Percentiles rank a stretch among this genome's conserved stretches.
Conservation (phyloP, 2,329 filamentous ascomycete species). For the Cladosporium sp. region DNA sequence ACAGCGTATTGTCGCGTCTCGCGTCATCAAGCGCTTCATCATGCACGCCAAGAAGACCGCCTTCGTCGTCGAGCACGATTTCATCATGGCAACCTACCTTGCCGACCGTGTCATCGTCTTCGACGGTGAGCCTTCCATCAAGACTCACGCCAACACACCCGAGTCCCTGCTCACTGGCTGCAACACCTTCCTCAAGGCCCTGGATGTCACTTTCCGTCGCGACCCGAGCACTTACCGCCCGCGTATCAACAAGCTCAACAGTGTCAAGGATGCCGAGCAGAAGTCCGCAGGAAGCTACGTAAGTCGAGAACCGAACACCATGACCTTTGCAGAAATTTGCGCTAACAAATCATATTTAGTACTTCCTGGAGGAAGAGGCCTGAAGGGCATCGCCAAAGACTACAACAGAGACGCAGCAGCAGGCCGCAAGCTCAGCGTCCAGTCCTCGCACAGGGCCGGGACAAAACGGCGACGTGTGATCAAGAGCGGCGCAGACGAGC, state of each 20-base stretch:
- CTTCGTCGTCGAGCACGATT: slow-evolving; percentile 99
- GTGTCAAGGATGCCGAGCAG: slow-evolving; percentile 96
- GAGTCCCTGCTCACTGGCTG: slow-evolving; percentile 93
- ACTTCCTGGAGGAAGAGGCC: slow-evolving; percentile 85
- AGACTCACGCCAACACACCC: slow-evolving; percentile 83
- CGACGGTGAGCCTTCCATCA: slow-evolving; percentile 85
- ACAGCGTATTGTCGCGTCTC: slow-evolving; percentile 94
- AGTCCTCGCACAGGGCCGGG: slow-evolving; percentile 21
- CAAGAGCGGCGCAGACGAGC: slow-evolving; percentile 52
- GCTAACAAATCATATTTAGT: slow-evolving; percentile 56
- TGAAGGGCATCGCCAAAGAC: slow-evolving; percentile 62
- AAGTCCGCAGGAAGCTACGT: slow-evolving; percentile 90
- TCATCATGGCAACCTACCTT: slow-evolving; percentile 87
- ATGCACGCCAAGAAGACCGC: slow-evolving; percentile 99
- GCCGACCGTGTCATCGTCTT: slow-evolving; percentile 98
- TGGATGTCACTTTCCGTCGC: slow-evolving; percentile 97
- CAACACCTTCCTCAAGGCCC: slow-evolving; percentile 93
- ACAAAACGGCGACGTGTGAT: slow-evolving; percentile 34
- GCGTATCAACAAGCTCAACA: slow-evolving; percentile 96
- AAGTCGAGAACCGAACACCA: slow-evolving; percentile 43
- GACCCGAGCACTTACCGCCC: slow-evolving; percentile 95
- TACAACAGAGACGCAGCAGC: slow-evolving; percentile 18
- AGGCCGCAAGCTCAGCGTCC: slow-evolving; percentile 18
- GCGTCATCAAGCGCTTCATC: slow-evolving; percentile 99
- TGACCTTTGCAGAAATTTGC: neutral